Percentiles rank a stretch among this genome's conserved stretches.
These are phyloP conservation scores for Ballota nigra DNA, from an alignment of 257 asterid species.

Conservation along the genomic window DNA sequence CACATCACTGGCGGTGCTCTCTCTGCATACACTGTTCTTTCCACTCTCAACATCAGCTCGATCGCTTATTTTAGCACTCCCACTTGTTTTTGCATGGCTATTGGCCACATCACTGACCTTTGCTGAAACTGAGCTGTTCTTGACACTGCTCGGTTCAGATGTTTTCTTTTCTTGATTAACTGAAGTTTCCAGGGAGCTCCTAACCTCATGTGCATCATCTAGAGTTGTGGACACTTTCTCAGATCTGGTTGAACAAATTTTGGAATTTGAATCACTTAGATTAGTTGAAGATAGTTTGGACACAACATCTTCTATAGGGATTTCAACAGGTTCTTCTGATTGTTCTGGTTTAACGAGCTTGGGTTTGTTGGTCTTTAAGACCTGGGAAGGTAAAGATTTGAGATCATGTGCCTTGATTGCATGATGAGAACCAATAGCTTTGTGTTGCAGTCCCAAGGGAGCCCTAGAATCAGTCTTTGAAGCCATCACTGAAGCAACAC, in stretches of 20 bases:
- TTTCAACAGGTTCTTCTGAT: slow-evolving; percentile 28
- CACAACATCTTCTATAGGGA: slow-evolving; percentile 22
- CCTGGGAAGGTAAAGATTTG: slow-evolving; percentile 42
- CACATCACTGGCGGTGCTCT: slow-evolving; percentile 44
- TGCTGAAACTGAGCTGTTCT: slow-evolving; percentile 40
- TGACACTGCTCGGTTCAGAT: slow-evolving; percentile 32
- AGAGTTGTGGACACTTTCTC: slow-evolving; percentile 31
- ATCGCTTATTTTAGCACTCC: slow-evolving; percentile 32
- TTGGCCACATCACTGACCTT: slow-evolving; percentile 35
- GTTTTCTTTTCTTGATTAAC: slow-evolving; percentile 35
- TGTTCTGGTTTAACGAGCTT: slow-evolving; percentile 33
- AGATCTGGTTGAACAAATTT: slow-evolving; percentile 20
- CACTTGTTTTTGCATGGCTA: slow-evolving; percentile 33
- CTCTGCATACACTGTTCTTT: slow-evolving; percentile 45
- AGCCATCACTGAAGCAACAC: slow-evolving; percentile 47
- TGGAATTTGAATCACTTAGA: slow-evolving; percentile 28
- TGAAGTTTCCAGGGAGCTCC: slow-evolving; percentile 25
- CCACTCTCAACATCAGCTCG: slow-evolving; percentile 42
- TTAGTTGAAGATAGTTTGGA: slow-evolving; percentile 17
- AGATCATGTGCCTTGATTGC: slow-evolving; percentile 35
- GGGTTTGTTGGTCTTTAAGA: slow-evolving; percentile 35
- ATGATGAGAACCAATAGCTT: slow-evolving; percentile 36
- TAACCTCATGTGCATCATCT: slow-evolving; percentile 23
- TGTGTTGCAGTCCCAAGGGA: slow-evolving; percentile 41
- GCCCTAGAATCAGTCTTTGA: slow-evolving; percentile 51